Percentiles rank a stretch among this genome's conserved stretches.
These are phyloP conservation scores for Uronychia setigera DNA, from an alignment of 73 alveolate species.

Conservation along the genomic window DNA sequence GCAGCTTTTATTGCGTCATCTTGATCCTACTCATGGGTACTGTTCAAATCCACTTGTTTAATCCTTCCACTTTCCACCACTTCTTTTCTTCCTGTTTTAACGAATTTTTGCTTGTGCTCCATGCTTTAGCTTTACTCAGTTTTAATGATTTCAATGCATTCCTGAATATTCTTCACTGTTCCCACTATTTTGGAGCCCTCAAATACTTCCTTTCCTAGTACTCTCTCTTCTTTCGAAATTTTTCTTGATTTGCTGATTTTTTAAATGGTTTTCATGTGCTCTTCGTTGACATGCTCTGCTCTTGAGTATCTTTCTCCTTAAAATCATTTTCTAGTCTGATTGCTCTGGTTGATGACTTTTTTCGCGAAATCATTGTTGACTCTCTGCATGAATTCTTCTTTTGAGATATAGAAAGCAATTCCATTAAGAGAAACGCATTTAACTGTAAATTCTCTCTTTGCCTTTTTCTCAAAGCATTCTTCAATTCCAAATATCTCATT, in stretches of 20 bases:
- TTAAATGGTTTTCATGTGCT: background rate
- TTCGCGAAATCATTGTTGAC: background rate
- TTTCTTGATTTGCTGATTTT: background rate
- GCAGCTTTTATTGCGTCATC: too few species aligned
- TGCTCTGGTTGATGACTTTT: background rate
- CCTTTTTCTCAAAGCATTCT: background rate
- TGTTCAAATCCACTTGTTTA: too few species aligned
- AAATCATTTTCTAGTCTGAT: background rate
- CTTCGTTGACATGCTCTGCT: background rate
- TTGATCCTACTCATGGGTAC: too few species aligned
- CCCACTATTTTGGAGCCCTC: too few species aligned
- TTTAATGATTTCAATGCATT: background rate
- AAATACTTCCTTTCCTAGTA: too few species aligned
- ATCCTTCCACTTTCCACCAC: too few species aligned
- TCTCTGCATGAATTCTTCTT: background rate
- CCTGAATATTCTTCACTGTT: too few species aligned
- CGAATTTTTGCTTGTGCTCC: too few species aligned
- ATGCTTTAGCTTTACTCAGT: too few species aligned
- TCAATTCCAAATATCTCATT: constrained; percentile 27
- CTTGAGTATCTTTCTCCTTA: background rate
- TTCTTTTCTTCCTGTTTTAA: too few species aligned
- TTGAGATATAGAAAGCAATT: background rate
- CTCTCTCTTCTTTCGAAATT: background rate
- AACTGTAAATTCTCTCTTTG: background rate
- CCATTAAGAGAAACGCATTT: background rate